Base-by-base conservation (phyloP, 1,284 basidiomycete genomes). In the Pseudozyma tsukubaensis region DNA sequence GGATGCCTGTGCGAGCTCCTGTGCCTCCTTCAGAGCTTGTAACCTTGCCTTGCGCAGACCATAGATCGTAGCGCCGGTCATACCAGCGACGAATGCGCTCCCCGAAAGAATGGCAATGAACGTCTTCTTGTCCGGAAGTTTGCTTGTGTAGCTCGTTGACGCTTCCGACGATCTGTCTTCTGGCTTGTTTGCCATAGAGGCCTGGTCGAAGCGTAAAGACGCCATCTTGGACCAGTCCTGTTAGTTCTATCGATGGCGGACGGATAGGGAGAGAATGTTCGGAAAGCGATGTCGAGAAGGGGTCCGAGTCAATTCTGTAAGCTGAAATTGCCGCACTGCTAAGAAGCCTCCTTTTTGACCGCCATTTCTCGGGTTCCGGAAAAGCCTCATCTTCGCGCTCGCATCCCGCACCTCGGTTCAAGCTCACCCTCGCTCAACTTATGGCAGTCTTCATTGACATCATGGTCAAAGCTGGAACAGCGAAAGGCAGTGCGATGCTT, bases 41-140 rank as follows among this genome's bases (percentile, higher is more conserved):
- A 63, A 4, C 8, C 47, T 50, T 0, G 72, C 72, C 40, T 75
- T 75, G 18, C 72, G 35, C 1, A 75, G 50, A 5, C 67, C 67
- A 35, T 75, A 75, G 57, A 71, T 71, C 19, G 72, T 67, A 9
- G 72, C 66, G 12, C 67, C 63, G 3, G 67, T 71, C 19, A 75
- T 50, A 16, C 72, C 72, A 24, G 71, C 56, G 32, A 75, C 44
- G 47, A 75, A 75, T 21, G 72, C 72, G 40, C 55, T 50, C 34
- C 72, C 72, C 1, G 67, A 61, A 11, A 75, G 67, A 4, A 67
- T 75, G 19, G 72, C 67, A 18, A 75, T 75, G 42, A 75, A 75
- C 19, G 67, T 70, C 67, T 63, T 70, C 39, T 66, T 70, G 54
- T 75, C 72, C 4, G 72, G 72, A 29, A 74, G 60, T 16, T 56